Evolutionary conservation across 2,329 filamentous ascomycete species (phyloP), one percentile per base, ranked within the genome.

Genomic region (Ophiocordyceps sinensis): DNA sequence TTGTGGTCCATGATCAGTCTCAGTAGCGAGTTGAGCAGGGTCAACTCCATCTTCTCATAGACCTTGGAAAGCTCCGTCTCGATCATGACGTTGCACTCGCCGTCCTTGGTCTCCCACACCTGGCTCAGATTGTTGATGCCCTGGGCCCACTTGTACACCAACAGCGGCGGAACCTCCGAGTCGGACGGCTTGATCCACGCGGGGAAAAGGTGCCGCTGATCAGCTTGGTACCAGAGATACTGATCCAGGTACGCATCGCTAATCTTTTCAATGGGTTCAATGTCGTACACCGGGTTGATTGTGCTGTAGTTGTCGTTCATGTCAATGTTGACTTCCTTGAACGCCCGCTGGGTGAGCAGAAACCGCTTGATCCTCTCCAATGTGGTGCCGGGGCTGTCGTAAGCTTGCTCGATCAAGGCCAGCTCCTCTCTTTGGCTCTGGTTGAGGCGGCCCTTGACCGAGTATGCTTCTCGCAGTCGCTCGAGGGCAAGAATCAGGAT

Each of bases 261-360:
- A 52, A 98, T 98, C 68, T 98, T 98, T 68, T 98, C 91, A 44
- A 98, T 95, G 0, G 91, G 91, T 63, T 98, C 93, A 45, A 98
- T 91, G 51, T 98, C 91, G 57, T 98, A 98, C 1, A 98, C 91
- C 0, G 91, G 93, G 57, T 98, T 98, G 68, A 98, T 98, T 15
- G 86, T 89, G 69, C 80, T 96, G 66, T 98, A 98, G 57, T 98
- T 98, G 66, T 98, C 91, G 60, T 98, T 98, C 91, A 98, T 98
- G 58, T 98, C 91, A 50, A 98, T 98, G 42, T 89, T 91, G 36
- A 98, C 91, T 64, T 98, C 91, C 65, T 98, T 98, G 74, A 98
- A 98, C 1, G 93, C 91, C 60, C 91, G 79, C 58, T 98, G 91
- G 0, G 93, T 98, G 36, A 98, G 76, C 47, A 98, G 69, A 70